Percentiles rank a stretch among this genome's conserved stretches.
Evolutionary conservation across 805 yeast species (phyloP).

Genomic region (Zygosaccharomyces rouxii): DNA sequence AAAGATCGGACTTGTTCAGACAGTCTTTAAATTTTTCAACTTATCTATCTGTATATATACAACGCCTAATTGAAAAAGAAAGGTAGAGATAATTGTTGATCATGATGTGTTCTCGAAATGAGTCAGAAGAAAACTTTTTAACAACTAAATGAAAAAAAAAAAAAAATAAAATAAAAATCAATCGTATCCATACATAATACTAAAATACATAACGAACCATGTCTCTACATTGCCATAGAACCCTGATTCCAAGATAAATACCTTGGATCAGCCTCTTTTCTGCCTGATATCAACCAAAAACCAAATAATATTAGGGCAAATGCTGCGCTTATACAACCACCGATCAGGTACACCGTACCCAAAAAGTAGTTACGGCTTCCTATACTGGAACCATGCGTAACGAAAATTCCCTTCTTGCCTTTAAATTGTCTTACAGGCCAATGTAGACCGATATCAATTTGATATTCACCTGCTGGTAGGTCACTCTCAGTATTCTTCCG

Average conservation of each 20-base stretch:
- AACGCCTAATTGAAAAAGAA: not conserved
- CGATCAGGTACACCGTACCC: conserved; percentile 70
- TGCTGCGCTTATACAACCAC: conserved; percentile 64
- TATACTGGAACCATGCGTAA: conserved; percentile 65
- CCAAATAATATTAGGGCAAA: conserved; percentile 50
- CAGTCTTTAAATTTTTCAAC: not conserved
- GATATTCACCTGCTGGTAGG: conserved; percentile 55
- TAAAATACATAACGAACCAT: conserved; percentile 2
- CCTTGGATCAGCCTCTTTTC: conserved; percentile 70
- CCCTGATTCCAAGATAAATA: conserved; percentile 61
- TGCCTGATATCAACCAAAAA: conserved; percentile 58
- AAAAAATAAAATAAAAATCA: not conserved
- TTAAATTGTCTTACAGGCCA: conserved; percentile 71
- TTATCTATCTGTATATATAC: not conserved
- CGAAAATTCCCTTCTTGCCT: conserved; percentile 62
- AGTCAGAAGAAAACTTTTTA: not conserved
- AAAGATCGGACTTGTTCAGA: not conserved
- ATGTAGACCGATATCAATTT: conserved; percentile 63
- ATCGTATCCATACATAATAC: not conserved
- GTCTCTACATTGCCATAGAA: conserved; percentile 1
- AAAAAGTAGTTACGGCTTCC: conserved; percentile 75
- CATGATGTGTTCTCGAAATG: not conserved
- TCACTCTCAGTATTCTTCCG: conserved; percentile 56
- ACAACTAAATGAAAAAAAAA: not conserved
- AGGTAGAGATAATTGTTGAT: not conserved